Base-by-base conservation (phyloP, 495 filamentous ascomycete genomes). In the Darksidea phi region DNA sequence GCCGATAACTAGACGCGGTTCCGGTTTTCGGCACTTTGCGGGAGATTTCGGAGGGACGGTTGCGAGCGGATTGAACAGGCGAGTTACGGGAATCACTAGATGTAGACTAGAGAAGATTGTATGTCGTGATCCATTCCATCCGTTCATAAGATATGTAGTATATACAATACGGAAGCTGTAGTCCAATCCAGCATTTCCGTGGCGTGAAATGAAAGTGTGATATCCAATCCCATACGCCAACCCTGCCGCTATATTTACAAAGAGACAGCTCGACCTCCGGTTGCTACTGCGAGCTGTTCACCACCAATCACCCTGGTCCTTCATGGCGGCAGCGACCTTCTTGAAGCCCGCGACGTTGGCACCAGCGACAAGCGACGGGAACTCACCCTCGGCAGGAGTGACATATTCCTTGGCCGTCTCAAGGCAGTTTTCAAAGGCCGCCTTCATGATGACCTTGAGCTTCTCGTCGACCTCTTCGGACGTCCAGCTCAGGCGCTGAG, bases 271-370 rank as follows among this genome's bases (percentile, higher is more conserved):
- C 24, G 6, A 32, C n/a, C 12, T 6, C 24, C 26, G 3, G 6
- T 37, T 6, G 7, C 7, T 6, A 18, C 49, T 2, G 24, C 36
- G 15, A 43, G 13, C 13, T 36, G 23, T 47, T 63, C 36, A 63
- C 66, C 66, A 98, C 93, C 92, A 98, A 78, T 97, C 93, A 71
- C 94, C 94, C 74, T 96, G 93, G 72, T 94, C 91, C 71, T 88
- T 82, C 92, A 97, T 97, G 69, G 94, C 93, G 66, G 83, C 83
- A 41, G 87, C 94, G 47, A 97, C 94, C 86, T 97, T 98, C 73
- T 86, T 87, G 78, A 97, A 98, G 48, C 94, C 94, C 53, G 94
- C 94, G 77, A 98, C 95, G 79, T 98, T 98, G 79, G 83, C 86
- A 68, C 94, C 94, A 64, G 89, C 90, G 23, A 97, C 91, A 68